phyloP scores from a whole-genome alignment of 2,329 filamentous ascomycete species.

The Claviceps lovelessii region DNA sequence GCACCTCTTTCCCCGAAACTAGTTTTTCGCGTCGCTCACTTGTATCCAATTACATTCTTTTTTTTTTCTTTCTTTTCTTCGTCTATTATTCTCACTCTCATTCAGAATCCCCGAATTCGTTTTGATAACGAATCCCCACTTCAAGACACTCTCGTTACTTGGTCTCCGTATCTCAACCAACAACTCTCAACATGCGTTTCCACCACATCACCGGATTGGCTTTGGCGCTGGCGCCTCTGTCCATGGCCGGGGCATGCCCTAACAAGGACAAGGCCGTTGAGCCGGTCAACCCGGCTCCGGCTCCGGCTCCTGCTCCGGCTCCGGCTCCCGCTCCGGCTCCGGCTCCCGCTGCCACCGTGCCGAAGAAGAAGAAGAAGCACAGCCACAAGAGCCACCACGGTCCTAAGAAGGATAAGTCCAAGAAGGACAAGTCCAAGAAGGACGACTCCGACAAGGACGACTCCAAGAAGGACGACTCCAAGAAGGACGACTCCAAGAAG shows the following conservation, averaged over 20 bases:
- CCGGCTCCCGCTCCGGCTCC: not conserved
- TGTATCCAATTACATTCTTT: not conserved
- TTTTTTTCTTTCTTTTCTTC: not conserved
- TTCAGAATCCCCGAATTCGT: not conserved
- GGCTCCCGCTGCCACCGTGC: not conserved
- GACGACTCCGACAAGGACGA: too few relatives aligned
- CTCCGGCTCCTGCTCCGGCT: too few relatives aligned
- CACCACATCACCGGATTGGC: slow-evolving; percentile 11
- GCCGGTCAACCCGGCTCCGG: not conserved
- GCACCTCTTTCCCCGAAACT: not conserved
- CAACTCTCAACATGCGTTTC: slow-evolving; percentile 9
- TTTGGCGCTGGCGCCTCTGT: not conserved
- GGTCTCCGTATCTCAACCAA: not conserved
- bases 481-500: not conserved
- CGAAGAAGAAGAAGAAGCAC: not conserved
- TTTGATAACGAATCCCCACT: not conserved
- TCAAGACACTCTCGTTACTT: not conserved
- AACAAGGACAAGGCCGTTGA: not conserved
- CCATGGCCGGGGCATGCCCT: not conserved
- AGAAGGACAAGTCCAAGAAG: too few relatives aligned
- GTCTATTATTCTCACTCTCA: too few relatives aligned
- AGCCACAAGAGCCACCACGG: not conserved
- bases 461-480: too few relatives aligned
- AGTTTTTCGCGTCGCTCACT: not conserved
- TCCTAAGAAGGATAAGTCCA: too few relatives aligned